These are phyloP conservation scores for Pyricularia sp. DNA, from an alignment of 2,329 filamentous ascomycete genomes.

Conservation along the genomic window DNA sequence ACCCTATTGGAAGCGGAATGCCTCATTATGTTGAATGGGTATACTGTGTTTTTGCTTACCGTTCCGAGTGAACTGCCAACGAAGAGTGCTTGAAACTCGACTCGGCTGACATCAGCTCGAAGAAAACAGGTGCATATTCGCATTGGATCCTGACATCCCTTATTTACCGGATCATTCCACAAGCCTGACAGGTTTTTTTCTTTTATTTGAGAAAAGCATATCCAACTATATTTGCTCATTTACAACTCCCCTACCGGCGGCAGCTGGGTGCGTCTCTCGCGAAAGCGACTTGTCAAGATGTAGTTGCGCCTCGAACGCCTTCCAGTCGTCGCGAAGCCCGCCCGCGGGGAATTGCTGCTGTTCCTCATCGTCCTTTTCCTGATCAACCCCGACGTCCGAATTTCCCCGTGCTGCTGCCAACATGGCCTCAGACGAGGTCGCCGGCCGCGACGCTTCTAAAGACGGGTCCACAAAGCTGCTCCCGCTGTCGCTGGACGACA, in stretches of 20 bases:
- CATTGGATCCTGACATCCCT: no score
- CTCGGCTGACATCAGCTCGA: no score
- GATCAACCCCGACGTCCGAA: neutral
- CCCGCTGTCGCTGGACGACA: slow-evolving; percentile 3
- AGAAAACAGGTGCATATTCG: no score
- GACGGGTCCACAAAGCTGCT: slow-evolving; percentile 4
- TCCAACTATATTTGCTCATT: neutral
- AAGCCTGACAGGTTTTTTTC: no score
- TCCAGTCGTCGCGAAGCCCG: slow-evolving; percentile 24
- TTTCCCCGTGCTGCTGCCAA: slow-evolving; percentile 4
- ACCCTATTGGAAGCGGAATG: no score
- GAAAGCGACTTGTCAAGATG: slow-evolving; percentile 13
- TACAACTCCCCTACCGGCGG: neutral
- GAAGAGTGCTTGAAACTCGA: no score
- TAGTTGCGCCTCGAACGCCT: slow-evolving; percentile 25
- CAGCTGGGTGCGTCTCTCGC: slow-evolving; percentile 14
- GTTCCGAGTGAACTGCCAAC: no score
- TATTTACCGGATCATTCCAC: no score
- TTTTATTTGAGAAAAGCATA: neutral
- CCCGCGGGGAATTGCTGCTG: neutral
- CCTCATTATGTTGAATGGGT: no score
- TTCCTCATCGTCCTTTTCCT: neutral
- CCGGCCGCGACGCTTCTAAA: neutral
- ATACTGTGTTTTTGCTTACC: no score
- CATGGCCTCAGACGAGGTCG: slow-evolving; percentile 7